These are phyloP conservation scores for Phytophthora citrophthora DNA, from an alignment of 352 stramenopile genomes.

Conservation along the genomic window DNA sequence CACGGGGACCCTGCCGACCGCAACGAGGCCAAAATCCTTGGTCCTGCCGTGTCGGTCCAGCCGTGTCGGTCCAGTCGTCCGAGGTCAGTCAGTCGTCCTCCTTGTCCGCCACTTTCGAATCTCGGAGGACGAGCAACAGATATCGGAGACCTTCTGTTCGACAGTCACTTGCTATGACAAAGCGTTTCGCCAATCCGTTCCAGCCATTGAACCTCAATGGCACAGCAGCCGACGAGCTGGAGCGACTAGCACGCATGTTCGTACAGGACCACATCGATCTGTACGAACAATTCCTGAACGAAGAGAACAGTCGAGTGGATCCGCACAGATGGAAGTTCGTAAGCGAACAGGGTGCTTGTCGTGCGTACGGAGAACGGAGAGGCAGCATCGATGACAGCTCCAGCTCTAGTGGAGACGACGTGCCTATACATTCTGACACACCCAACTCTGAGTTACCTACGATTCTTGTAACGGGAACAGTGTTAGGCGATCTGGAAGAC, in stretches of 20 bases:
- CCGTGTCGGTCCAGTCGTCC: background rate
- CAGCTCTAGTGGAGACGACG: constrained; percentile 30
- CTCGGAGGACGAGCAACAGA: background rate
- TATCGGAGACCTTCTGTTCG: constrained; percentile 3
- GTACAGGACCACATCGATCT: constrained; percentile 46
- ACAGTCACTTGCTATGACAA: constrained; percentile 25
- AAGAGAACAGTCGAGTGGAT: constrained; percentile 42
- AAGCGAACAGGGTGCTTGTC: constrained; percentile 44
- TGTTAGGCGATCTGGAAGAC: constrained; percentile 54
- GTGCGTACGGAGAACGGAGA: constrained; percentile 45
- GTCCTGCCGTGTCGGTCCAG: background rate
- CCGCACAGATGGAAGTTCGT: constrained; percentile 46
- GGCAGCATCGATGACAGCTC: constrained; percentile 28
- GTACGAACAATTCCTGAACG: constrained; percentile 49
- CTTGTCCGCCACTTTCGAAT: constrained; percentile 13
- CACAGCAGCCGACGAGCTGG: constrained; percentile 32
- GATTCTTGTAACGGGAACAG: constrained; percentile 41
- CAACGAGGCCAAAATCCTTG: constrained; percentile 6
- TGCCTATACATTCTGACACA: constrained; percentile 31
- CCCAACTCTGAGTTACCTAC: constrained; percentile 30
- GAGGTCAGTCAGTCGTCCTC: background rate
- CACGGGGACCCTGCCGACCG: constrained; percentile 6
- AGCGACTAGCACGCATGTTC: constrained; percentile 39
- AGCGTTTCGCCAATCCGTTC: constrained; percentile 55
- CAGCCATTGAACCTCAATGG: constrained; percentile 35